A percentile compares a stretch with the other conserved stretches of the same genome.
Evolutionary conservation across 371 early-diverging fungal genomes (phyloP).

Genomic region (Mucor racemosus): DNA sequence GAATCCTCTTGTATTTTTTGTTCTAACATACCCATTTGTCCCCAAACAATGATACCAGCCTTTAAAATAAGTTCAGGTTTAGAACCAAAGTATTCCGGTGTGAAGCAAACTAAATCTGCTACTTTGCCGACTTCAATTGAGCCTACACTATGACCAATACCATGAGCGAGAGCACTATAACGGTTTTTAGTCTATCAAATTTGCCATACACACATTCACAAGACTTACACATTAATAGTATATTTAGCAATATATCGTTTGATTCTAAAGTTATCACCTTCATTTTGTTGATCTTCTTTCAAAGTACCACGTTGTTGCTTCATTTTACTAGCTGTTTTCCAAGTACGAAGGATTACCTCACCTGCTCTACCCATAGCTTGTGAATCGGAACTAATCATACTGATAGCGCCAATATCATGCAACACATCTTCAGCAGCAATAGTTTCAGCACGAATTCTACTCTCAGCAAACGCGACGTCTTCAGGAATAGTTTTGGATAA

Average conservation of each 20-base stretch:
- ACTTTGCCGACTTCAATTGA: slow-evolving; percentile 91
- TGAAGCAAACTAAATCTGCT: slow-evolving; percentile 88
- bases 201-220: neutral
- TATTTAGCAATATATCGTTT: slow-evolving; percentile 93
- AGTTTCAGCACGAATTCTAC: slow-evolving; percentile 93
- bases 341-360: slow-evolving; percentile 88
- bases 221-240: slow-evolving; percentile 83
- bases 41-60: slow-evolving; percentile 83
- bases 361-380: slow-evolving; percentile 96
- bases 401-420: slow-evolving; percentile 92
- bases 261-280: slow-evolving; percentile 79
- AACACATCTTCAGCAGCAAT: slow-evolving; percentile 94
- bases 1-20: neutral
- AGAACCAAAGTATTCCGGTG: slow-evolving; percentile 85
- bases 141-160: slow-evolving; percentile 87
- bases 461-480: slow-evolving; percentile 95
- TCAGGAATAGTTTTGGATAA: slow-evolving; percentile 89
- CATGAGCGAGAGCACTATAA: slow-evolving; percentile 79
- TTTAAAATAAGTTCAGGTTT: slow-evolving; percentile 88
- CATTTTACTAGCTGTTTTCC: slow-evolving; percentile 96
- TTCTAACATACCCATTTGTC: slow-evolving; percentile 67
- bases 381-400: slow-evolving; percentile 88
- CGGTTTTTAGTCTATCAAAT: neutral
- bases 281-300: slow-evolving; percentile 45
- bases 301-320: slow-evolving; percentile 80